Evolutionary conservation across 371 early-diverging fungal species (phyloP).

Genomic region (Capniomyces stellatus): DNA sequence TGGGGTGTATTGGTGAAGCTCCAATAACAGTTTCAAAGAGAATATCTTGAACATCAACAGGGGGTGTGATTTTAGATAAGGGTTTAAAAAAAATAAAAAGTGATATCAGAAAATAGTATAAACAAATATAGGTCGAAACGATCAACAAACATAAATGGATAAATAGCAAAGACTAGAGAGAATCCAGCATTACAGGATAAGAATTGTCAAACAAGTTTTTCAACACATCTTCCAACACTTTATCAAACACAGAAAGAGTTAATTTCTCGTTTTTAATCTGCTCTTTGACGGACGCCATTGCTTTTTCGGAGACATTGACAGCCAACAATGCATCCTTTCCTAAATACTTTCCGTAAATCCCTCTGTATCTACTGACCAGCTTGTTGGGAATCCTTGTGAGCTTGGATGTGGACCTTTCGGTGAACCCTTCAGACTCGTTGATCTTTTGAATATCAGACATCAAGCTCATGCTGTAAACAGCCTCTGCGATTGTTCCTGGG

Average conservation of each 20-base stretch:
- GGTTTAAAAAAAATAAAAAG: too few species aligned
- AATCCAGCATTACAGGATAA: slow-evolving; percentile 4
- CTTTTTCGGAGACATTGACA: neutral
- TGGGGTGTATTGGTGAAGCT: too few species aligned
- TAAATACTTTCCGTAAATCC: slow-evolving; percentile 2
- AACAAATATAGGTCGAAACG: too few species aligned
- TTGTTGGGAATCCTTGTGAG: neutral
- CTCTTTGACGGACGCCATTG: neutral
- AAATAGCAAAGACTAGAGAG: too few species aligned
- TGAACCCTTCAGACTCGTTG: neutral
- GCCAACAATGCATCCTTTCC: neutral
- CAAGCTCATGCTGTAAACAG: slow-evolving; percentile 2
- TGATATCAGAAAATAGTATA: too few species aligned
- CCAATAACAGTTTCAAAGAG: too few species aligned
- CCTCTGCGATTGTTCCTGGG: slow-evolving; percentile 1
- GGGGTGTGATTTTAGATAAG: too few species aligned
- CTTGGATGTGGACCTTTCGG: neutral
- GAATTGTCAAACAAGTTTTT: slow-evolving; percentile 2
- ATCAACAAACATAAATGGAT: too few species aligned
- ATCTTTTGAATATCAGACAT: neutral
- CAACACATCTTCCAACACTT: slow-evolving; percentile 3
- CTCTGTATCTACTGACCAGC: neutral
- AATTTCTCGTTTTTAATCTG: neutral
- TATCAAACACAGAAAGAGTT: slow-evolving; percentile 3
- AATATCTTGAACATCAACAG: too few species aligned